These are phyloP conservation scores for Cercospora nicotianae DNA, from an alignment of 2,329 filamentous ascomycete genomes.

Conservation along the genomic window DNA sequence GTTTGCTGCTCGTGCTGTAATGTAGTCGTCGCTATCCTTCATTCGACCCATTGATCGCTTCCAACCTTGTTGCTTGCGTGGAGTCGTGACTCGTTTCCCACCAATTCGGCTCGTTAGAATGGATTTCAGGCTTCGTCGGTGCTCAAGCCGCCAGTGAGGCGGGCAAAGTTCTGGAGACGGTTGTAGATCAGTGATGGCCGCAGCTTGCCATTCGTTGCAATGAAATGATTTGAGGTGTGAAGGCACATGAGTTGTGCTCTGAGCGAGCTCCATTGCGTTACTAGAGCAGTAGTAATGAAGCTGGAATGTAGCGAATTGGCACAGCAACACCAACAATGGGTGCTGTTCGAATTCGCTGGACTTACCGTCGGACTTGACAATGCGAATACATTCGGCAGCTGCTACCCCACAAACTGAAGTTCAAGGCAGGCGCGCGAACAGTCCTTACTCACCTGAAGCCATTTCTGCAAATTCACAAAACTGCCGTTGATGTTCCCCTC, in stretches of 20 bases:
- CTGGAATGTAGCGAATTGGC: slow-evolving; percentile 20
- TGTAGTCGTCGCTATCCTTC: slow-evolving; percentile 41
- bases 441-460: neutral
- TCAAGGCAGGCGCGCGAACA: neutral
- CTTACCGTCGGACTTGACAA: neutral
- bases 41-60: slow-evolving; percentile 32
- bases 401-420: neutral
- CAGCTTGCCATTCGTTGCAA: neutral
- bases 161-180: slow-evolving; percentile 24
- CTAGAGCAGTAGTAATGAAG: slow-evolving; percentile 3
- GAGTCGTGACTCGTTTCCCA: slow-evolving; percentile 4
- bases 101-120: slow-evolving; percentile 27
- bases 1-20: slow-evolving; percentile 39
- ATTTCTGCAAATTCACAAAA: neutral
- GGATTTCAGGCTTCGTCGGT: slow-evolving; percentile 16
- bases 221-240: slow-evolving; percentile 20
- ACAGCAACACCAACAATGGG: slow-evolving; percentile 16
- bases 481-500: neutral
- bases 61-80: neutral
- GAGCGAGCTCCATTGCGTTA: slow-evolving; percentile 11
- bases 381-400: neutral
- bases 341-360: neutral
- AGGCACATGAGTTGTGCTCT: slow-evolving; percentile 16
- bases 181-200: neutral
- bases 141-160: slow-evolving; percentile 22